Base-by-base conservation (phyloP, 2,329 filamentous ascomycete species). In the Fusarium pseudocircinatum region DNA sequence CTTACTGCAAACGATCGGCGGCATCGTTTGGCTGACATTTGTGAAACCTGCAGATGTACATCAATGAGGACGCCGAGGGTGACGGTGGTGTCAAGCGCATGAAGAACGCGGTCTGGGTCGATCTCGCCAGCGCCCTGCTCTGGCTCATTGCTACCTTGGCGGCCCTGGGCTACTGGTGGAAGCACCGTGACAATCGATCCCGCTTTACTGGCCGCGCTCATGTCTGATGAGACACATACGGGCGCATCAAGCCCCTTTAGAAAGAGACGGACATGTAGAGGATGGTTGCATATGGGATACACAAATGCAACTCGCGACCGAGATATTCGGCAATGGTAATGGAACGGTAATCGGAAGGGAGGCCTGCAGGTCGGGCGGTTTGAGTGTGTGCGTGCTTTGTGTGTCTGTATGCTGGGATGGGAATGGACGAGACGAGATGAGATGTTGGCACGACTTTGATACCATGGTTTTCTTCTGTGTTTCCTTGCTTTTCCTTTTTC, bases 91-190 rank as follows among this genome's bases (percentile, higher is more conserved):
- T 96, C 64, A 84, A 86, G 74, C 88, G 93, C 63, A 97, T 97
- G 94, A 94, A 95, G 84, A 91, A 92, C 79, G 93, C 94, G 10
- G 93, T 96, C 22, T 97, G 94, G 93, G 87, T 97, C 50, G 93
- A 96, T 81, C 82, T 97, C 57, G 85, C 88, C 52, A 94, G 92
- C 80, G 88, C 94, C 81, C 79, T 94, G 20, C 85, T 97, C 57
- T 97, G 95, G 95, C 83, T 94, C 56, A 81, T 91, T 52, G 91
- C 89, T 7, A 87, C 89, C 8, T 66, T 88, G 18, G 89, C 87
- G 34, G 85, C 88, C 20, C 84, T 84, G 20, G 79, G 86, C 4
- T 88, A 92, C 79, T 94, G 90, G 86, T 90, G 85, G 80, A 84
- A 82, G 69, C 84, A 88, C 77, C 85, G 88, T 52, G 84, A 89